Evolutionary conservation across 2,329 filamentous ascomycete species (phyloP).

Genomic region (Fusarium subglutinans): DNA sequence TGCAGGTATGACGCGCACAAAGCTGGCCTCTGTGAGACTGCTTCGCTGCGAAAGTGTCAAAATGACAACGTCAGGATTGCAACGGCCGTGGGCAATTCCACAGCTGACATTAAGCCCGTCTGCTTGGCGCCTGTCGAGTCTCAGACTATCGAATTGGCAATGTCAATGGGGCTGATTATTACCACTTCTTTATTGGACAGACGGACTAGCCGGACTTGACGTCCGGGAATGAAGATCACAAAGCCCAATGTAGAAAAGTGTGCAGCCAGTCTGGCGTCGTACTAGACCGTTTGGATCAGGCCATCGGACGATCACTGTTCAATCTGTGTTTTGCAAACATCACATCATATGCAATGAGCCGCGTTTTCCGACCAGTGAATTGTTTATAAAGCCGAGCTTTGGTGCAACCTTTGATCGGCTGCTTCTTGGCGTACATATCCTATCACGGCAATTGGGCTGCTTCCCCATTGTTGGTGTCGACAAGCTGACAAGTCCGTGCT

Average conservation of each 20-base stretch:
- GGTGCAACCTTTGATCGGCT: background rate
- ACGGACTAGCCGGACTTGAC: slow-evolving; percentile 2
- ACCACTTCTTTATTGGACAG: background rate
- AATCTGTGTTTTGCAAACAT: background rate
- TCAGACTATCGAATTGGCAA: background rate
- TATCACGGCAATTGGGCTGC: background rate
- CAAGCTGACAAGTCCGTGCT: slow-evolving; percentile 2
- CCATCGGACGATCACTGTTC: slow-evolving; percentile 12
- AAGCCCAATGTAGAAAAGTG: slow-evolving; percentile 1
- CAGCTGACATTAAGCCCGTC: background rate
- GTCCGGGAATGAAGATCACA: slow-evolving; percentile 15
- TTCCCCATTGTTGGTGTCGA: background rate
- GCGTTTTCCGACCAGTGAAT: background rate
- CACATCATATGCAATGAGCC: slow-evolving; percentile 1
- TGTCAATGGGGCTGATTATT: background rate
- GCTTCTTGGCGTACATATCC: slow-evolving; percentile 7
- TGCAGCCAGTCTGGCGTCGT: background rate
- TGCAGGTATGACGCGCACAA: slow-evolving; percentile 21
- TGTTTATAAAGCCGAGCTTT: slow-evolving; percentile 3
- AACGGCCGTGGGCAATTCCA: background rate
- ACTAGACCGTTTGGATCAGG: slow-evolving; percentile 10
- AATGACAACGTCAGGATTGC: slow-evolving; percentile 1
- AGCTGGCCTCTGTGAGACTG: background rate
- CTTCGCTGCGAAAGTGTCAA: background rate
- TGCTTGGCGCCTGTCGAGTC: slow-evolving; percentile 2